Base-by-base conservation (phyloP, 345 rosid genomes). In the Trapa bicornis region DNA sequence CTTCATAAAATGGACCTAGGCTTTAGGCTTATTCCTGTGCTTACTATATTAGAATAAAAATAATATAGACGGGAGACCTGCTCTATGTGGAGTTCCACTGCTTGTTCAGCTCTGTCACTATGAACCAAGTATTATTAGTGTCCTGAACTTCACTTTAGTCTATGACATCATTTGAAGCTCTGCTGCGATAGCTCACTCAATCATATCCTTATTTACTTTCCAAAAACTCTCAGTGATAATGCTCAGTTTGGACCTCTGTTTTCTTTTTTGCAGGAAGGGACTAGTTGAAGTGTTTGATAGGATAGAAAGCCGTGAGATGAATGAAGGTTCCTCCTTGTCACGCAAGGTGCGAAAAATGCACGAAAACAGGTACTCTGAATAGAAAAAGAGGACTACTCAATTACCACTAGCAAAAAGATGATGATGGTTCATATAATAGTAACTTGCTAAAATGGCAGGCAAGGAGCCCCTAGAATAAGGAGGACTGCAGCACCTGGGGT, bases 381-480 rank as follows among this genome's bases (percentile, higher is more conserved):
- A 6, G 29, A 32, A 66, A 33, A 1, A 17, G 22, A 22, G 17
- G 0, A 7, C 36, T 47, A 65, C 41, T 33, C 38, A 45, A 66
- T 36, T 35, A 29, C 3, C 7, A 15, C 12, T 3, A 66, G 2
- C 52, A 35, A 32, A 8, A 47, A 22, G 29, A 22, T 22, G 56
- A 47, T 32, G 48, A 48, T 48, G 4, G 4, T 47, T 14, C 45
- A 22, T 22, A 22, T 48, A 12, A 37, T 64, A 56, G 65, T 42
- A 35, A 54, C 17, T 72, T 32, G 56, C 37, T 61, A 42, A 64
- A 62, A 72, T 69, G 72, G 37, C 76, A 93, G 98, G 81, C 92
- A 86, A 86, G 97, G 97, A 71, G 84, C 88, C 56, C 95, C 92
- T 0, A 84, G 95, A 73, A 86, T 78, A 80, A 78, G 95, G 75